Evolutionary conservation across 305 asterid genomes (phyloP), one percentile per base, ranked within the genome.

Genomic region (Plantago rigida): DNA sequence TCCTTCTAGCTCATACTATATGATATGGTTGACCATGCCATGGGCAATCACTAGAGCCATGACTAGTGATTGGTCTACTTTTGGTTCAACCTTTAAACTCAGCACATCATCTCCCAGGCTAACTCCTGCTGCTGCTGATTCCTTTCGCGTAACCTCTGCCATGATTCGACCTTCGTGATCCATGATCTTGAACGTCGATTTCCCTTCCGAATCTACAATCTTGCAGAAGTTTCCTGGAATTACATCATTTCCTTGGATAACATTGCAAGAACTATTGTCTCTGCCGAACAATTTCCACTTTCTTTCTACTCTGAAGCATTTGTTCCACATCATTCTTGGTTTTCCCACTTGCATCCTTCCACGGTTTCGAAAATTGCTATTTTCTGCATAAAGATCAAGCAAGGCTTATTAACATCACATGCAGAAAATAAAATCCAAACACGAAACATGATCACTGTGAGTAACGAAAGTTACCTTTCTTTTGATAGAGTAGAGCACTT

Each of bases 21-120:
- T 22, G 62, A 62, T 80, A 14, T 68, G 71, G 45, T 73, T 72
- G 51, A 84, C 67, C 71, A 82, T 71, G 10, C 77, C 85, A 60
- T 82, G 76, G 22, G 78, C 85, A 9, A 78, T 56, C 49, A 80
- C 77, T 28, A 85, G 72, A 70, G 89, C 85, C 75, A 85, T 71
- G 19, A 85, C 60, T 3, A 82, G 67, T 24, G 84, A 72, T 31
- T 75, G 83, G 66, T 85, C 89, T 4, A 71, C 58, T 3, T 79
- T 68, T 52, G 89, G 73, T 63, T 82, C 94, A 66, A 85, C 81
- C 56, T 52, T 69, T 59, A 82, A 53, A 11, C 74, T 69, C 28
- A 85, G 34, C 1, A 85, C 94, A 85, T 85, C 94, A 47, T 77
- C 81, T 59, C 94, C 94, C 15, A 78, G 61, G 14, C 50, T 41